Evolutionary conservation across 768 basidiomycete genomes (phyloP).

Genomic region (Agrocybe chaxingu): DNA sequence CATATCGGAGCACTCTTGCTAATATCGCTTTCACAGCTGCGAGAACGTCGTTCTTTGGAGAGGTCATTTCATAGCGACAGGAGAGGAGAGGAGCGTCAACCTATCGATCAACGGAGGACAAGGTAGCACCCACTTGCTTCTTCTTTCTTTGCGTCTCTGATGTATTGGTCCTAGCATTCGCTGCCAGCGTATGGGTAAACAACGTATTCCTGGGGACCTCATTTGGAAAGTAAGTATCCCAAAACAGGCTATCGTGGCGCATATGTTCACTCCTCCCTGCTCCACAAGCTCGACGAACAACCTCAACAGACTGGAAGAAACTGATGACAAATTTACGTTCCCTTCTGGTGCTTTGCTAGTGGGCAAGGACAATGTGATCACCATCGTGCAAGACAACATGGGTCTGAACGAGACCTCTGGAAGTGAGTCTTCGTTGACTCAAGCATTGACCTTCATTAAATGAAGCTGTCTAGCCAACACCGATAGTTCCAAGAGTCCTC

Average conservation of each 20-base stretch:
- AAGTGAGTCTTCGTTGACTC: conserved; percentile 26
- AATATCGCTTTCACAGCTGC: conserved; percentile 44
- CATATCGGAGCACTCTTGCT: conserved; percentile 3
- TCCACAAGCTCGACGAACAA: conserved; percentile 62
- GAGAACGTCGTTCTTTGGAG: conserved; percentile 82
- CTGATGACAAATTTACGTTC: conserved; percentile 64
- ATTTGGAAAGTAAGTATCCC: conserved; percentile 60
- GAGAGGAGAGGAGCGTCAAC: conserved; percentile 60
- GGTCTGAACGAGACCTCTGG: conserved; percentile 63
- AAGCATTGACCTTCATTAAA: background rate
- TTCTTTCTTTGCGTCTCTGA: conserved; percentile 2
- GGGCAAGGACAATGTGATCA: conserved; percentile 69
- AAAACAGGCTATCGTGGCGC: background rate
- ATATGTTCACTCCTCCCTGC: background rate
- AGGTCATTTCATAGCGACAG: conserved; percentile 70
- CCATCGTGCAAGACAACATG: conserved; percentile 82
- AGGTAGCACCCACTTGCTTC: conserved; percentile 33
- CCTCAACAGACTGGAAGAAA: conserved; percentile 55
- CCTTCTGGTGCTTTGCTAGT: conserved; percentile 49
- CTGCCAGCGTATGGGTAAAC: conserved; percentile 82
- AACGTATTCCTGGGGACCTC: conserved; percentile 67
- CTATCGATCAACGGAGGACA: conserved; percentile 79
- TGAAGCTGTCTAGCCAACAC: conserved; percentile 28
- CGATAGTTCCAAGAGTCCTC: conserved; percentile 65
- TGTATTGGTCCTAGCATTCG: conserved; percentile 54